Evolutionary conservation across 2,329 filamentous ascomycete species (phyloP).

Genomic region (Mycosphaerella sp.): DNA sequence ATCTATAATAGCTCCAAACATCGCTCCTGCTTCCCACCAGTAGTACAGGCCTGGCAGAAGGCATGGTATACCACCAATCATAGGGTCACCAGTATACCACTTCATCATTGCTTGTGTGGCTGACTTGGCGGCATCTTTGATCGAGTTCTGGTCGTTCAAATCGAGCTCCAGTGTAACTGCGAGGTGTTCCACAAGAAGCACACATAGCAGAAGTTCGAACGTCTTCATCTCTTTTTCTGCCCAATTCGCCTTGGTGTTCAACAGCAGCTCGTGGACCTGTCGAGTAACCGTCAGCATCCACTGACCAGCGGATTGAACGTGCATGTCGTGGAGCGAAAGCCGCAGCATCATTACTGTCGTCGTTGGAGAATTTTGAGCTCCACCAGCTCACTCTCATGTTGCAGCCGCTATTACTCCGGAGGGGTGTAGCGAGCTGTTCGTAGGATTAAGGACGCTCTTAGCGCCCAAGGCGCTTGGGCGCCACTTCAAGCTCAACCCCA

Average conservation of each 20-base stretch:
- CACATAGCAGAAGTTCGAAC: background rate
- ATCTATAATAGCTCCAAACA: conserved; percentile 63
- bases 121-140: conserved; percentile 40
- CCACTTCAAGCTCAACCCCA: background rate
- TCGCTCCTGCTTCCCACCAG: conserved; percentile 61
- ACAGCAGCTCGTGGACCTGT: background rate
- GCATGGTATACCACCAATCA: conserved; percentile 48
- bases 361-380: background rate
- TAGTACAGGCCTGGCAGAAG: conserved; percentile 60
- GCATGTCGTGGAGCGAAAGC: background rate
- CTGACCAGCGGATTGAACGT: background rate
- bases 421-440: conserved; percentile 4
- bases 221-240: background rate
- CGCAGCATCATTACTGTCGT: background rate
- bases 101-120: conserved; percentile 47
- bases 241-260: background rate
- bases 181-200: conserved; percentile 19
- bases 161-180: conserved; percentile 24
- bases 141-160: conserved; percentile 33
- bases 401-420: background rate
- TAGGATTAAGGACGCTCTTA: background rate
- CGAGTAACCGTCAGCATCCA: background rate
- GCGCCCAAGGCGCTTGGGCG: background rate
- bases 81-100: conserved; percentile 50
- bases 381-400: conserved; percentile 1